These are phyloP conservation scores for Suhomyces coccinellae DNA, from an alignment of 1,139 yeast genomes.

Conservation along the genomic window DNA sequence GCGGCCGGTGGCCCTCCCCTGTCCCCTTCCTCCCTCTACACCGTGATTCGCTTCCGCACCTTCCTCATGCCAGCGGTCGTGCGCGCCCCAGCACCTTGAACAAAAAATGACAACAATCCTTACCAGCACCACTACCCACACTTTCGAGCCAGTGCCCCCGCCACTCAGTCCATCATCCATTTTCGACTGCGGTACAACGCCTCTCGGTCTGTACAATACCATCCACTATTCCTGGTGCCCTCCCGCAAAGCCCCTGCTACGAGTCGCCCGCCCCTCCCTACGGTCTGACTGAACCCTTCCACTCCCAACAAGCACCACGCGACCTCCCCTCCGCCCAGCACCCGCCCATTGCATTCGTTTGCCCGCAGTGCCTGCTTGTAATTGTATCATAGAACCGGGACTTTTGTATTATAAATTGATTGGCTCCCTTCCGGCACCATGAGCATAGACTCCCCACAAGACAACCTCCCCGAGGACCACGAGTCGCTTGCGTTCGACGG, in stretches of 20 bases:
- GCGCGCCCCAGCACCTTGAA: constrained; percentile 10
- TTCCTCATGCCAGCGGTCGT: constrained; percentile 6
- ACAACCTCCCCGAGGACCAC: constrained; percentile 5
- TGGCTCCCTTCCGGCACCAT: constrained; percentile 2
- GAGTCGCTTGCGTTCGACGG: constrained; percentile 7
- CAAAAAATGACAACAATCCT: constrained; percentile 14
- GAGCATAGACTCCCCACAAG: constrained; percentile 6
- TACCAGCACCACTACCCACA: constrained; percentile 6
- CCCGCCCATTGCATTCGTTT: constrained; percentile 1
- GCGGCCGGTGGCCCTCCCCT: too few species aligned
- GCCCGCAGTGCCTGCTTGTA: constrained; percentile 5
- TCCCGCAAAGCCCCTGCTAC: neutral
- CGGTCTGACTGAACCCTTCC: neutral
- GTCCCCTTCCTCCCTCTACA: too few species aligned
- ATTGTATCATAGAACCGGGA: constrained; percentile 7
- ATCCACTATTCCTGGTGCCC: neutral
- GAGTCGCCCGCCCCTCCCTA: neutral
- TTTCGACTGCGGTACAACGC: constrained; percentile 5
- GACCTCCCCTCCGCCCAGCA: constrained; percentile 3
- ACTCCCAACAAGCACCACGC: constrained; percentile 5
- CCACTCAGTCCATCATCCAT: constrained; percentile 7
- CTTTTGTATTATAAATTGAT: constrained; percentile 8
- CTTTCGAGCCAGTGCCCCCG: constrained; percentile 7
- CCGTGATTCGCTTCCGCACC: neutral
- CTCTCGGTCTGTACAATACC: constrained; percentile 2